Percentiles rank a stretch among this genome's conserved stretches.
These are phyloP conservation scores for Spergularia marina DNA, from an alignment of 148 eudicot genomes.

Conservation along the genomic window DNA sequence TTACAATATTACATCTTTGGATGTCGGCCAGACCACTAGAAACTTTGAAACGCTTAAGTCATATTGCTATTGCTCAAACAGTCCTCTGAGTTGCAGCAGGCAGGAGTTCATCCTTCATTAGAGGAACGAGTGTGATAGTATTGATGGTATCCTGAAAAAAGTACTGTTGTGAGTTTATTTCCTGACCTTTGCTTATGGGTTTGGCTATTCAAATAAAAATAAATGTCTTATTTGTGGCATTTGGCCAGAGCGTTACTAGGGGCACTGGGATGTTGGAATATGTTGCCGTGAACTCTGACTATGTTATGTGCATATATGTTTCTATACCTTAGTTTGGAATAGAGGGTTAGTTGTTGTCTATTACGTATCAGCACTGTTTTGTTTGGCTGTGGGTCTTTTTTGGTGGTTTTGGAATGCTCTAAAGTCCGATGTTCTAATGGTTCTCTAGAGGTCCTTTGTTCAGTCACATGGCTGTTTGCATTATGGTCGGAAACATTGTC, in stretches of 20 bases:
- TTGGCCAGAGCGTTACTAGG: neutral
- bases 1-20: neutral
- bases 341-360: neutral
- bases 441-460: neutral
- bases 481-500: too few species aligned
- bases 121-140: neutral
- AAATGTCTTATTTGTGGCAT: neutral
- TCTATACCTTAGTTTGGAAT: too few species aligned
- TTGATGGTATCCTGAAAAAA: neutral
- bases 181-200: neutral
- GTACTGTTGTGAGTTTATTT: neutral
- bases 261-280: too few species aligned
- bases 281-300: too few species aligned
- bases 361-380: neutral
- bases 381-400: neutral
- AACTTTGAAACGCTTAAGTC: neutral
- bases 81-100: neutral
- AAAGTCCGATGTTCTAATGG: neutral
- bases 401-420: neutral
- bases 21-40: neutral
- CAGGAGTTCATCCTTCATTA: neutral
- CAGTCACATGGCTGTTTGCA: constrained; percentile 6
- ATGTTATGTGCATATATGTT: too few species aligned
- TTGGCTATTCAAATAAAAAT: neutral
- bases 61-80: neutral